Evolutionary conservation across 2,329 filamentous ascomycete genomes (phyloP), one percentile per base, ranked within the genome.

Genomic region (Metarhizium sp.): DNA sequence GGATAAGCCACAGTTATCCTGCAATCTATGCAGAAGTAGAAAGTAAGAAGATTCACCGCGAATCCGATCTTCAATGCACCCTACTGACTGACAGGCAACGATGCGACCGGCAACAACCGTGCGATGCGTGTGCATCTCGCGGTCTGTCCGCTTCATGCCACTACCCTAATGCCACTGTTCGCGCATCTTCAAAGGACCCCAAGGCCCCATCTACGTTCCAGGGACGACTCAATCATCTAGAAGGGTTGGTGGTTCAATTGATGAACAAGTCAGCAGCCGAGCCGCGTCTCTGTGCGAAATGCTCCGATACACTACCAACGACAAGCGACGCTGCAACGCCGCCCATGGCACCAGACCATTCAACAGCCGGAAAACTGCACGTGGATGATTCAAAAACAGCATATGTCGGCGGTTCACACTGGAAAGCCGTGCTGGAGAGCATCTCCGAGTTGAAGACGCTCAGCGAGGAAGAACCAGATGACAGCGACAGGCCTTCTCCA

Each of bases 401-500:
- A 34, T 76, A 75, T 38, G 68, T 73, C 11, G 60, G 64, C 20
- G 61, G 67, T 25, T 64, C 62, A 7, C 73, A 75, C 54, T 75
- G 73, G 72, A 65, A 68, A 7, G 69, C 73, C 14, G 64, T 75
- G 2, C 61, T 75, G 3, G 70, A 75, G 38, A 63, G 66, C 34
- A 74, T 75, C 29, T 63, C 71, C 2, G 71, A 74, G 5, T 60
- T 75, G 3, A 72, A 66, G 51, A 64, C 71, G 2, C 66, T 71
- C 11, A 62, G 72, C 8, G 65, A 67, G 1, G 59, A 62, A 4
- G 60, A 67, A 46, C 25, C 25, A 25, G 13, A 43, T 16, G 46
- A 51, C 20, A 3, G 18, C 5, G 50, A 45, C 6, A 14, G 1
- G 0, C 2, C 3, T 1, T 48, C 55, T 0, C 18, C 36, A 8